phyloP scores from a whole-genome alignment of 179 eudicot species.

The Drosera spatulata region DNA sequence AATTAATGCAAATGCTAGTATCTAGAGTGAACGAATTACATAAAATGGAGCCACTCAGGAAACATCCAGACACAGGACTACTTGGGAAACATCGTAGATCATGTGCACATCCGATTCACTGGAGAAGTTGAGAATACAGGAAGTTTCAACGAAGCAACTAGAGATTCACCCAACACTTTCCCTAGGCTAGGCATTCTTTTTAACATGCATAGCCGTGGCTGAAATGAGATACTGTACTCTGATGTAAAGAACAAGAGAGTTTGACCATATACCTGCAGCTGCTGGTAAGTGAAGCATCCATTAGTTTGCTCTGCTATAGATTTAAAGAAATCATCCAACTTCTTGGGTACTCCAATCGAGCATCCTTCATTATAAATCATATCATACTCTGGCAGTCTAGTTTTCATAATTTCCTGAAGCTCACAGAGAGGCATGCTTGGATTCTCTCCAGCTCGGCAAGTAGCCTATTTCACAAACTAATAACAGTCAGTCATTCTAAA shows the following conservation, averaged over 20 bases:
- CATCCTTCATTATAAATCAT: conserved; percentile 47
- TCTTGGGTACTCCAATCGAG: conserved; percentile 42
- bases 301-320: conserved; percentile 19
- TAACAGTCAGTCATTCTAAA: background rate
- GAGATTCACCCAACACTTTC: too few species aligned
- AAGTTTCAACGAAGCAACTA: too few species aligned
- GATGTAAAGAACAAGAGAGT: background rate
- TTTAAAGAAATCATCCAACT: conserved; percentile 40
- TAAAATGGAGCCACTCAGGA: too few species aligned
- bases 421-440: conserved; percentile 38
- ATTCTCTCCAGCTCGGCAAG: conserved; percentile 60
- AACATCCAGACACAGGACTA: too few species aligned
- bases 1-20: too few species aligned
- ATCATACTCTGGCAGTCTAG: conserved; percentile 34
- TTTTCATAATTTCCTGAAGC: conserved; percentile 24
- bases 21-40: too few species aligned
- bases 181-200: too few species aligned
- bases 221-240: too few species aligned
- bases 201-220: too few species aligned
- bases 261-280: conserved; percentile 24
- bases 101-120: too few species aligned
- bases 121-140: too few species aligned
- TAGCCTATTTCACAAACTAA: conserved; percentile 47
- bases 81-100: too few species aligned
- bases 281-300: conserved; percentile 20